These are phyloP conservation scores for Anethum foeniculum DNA, from an alignment of 140 eudicot species.

Conservation along the genomic window DNA sequence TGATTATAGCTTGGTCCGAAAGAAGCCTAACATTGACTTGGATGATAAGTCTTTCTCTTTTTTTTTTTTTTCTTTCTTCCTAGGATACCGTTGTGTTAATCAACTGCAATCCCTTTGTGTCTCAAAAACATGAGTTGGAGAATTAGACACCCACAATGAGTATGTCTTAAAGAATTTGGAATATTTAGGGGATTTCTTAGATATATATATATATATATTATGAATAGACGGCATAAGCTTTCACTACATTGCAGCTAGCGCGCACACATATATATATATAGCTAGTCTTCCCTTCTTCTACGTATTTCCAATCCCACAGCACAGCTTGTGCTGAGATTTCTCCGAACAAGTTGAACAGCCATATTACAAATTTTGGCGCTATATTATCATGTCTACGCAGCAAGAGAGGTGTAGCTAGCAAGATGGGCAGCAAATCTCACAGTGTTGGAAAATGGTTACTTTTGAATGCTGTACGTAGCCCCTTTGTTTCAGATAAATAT, in stretches of 20 bases:
- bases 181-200: not conserved
- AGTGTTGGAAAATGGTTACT: not conserved
- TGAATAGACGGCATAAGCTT: not conserved
- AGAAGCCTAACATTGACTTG: slow-evolving; percentile 3
- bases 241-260: not conserved
- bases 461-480: not conserved
- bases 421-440: not conserved
- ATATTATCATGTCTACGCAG: not conserved
- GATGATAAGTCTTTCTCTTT: not conserved
- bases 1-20: not conserved
- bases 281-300: not conserved
- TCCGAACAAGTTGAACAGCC: not conserved
- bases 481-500: not conserved
- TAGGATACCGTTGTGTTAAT: slow-evolving; percentile 20
- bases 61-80: not conserved
- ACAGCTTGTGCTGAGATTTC: not conserved
- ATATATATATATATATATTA: not conserved
- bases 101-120: slow-evolving; percentile 1
- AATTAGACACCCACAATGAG: slow-evolving; percentile 14
- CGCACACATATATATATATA: not conserved
- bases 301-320: not conserved
- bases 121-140: not conserved
- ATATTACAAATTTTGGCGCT: no score
- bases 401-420: not conserved
- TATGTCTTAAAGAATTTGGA: not conserved